Percentiles rank a stretch among this genome's conserved stretches.
Evolutionary conservation across 768 basidiomycete genomes (phyloP).

Genomic region (Galerina sulciceps): DNA sequence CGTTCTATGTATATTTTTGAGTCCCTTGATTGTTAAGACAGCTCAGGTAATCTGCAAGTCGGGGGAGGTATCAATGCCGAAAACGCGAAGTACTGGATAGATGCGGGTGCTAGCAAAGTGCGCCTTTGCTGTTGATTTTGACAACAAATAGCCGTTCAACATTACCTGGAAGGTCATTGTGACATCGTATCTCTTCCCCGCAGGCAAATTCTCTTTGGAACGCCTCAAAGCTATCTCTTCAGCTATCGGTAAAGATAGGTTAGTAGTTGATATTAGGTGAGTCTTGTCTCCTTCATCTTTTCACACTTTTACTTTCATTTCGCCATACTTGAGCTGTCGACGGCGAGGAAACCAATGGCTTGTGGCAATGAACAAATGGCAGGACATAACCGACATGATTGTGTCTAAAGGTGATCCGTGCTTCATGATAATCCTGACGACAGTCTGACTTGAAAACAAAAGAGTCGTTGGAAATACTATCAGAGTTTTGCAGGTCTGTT

Average conservation of each 20-base stretch:
- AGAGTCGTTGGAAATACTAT: conserved; percentile 81
- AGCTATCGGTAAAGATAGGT: conserved; percentile 76
- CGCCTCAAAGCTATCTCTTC: conserved; percentile 65
- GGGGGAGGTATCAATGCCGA: conserved; percentile 88
- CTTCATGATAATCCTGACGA: neutral
- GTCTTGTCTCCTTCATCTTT: conserved; percentile 10
- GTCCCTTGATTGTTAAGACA: conserved; percentile 14
- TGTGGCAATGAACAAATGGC: conserved; percentile 99
- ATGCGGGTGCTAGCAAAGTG: conserved; percentile 89
- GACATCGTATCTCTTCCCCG: conserved; percentile 95
- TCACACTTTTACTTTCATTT: neutral
- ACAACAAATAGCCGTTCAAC: neutral
- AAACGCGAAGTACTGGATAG: conserved; percentile 86
- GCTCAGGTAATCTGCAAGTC: conserved; percentile 78
- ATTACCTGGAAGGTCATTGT: conserved; percentile 79
- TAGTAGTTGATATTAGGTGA: conserved; percentile 95
- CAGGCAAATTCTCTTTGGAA: conserved; percentile 76
- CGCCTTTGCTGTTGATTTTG: neutral
- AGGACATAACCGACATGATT: conserved; percentile 92
- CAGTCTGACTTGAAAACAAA: neutral
- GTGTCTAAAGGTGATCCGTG: conserved; percentile 70
- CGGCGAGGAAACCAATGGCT: conserved; percentile 79
- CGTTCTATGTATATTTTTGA: neutral
- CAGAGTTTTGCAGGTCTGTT: conserved; percentile 77
- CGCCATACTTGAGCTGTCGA: conserved; percentile 67